phyloP scores from a whole-genome alignment of 2,329 filamentous ascomycete genomes.

The Achaetomium macrosporum region DNA sequence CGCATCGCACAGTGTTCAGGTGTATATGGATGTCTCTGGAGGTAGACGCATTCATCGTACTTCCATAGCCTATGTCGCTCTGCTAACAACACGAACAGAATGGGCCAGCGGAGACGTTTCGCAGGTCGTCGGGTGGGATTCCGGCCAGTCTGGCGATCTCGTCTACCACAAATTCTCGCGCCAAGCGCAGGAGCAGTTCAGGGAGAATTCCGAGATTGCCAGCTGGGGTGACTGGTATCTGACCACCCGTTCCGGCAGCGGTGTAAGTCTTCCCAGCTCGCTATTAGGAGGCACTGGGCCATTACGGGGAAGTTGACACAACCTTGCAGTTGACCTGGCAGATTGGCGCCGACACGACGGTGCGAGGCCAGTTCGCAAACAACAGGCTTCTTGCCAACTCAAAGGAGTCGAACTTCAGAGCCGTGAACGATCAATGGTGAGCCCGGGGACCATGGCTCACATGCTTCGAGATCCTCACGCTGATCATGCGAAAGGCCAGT shows the following conservation, averaged over 20 bases:
- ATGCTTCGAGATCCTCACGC: too few species aligned
- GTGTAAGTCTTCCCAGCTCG: slow-evolving; percentile 31
- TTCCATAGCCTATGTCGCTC: slow-evolving; percentile 1
- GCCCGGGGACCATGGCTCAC: slow-evolving; percentile 1
- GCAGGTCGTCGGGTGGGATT: slow-evolving; percentile 57
- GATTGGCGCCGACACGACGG: slow-evolving; percentile 58
- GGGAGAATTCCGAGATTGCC: slow-evolving; percentile 62
- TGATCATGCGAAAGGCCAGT: slow-evolving; percentile 52
- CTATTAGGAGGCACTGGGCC: neutral
- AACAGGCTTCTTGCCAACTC: slow-evolving; percentile 58
- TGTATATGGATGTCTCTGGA: slow-evolving; percentile 68
- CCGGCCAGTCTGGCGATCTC: slow-evolving; percentile 43
- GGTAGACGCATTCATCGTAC: slow-evolving; percentile 38
- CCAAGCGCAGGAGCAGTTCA: slow-evolving; percentile 57
- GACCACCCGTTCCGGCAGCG: slow-evolving; percentile 52
- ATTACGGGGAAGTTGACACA: neutral
- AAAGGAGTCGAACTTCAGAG: slow-evolving; percentile 59
- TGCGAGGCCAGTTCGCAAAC: slow-evolving; percentile 61
- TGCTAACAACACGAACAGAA: slow-evolving; percentile 42
- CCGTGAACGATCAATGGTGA: slow-evolving; percentile 57
- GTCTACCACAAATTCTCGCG: slow-evolving; percentile 60
- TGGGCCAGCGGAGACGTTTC: slow-evolving; percentile 61
- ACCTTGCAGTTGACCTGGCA: slow-evolving; percentile 56
- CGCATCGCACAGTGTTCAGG: slow-evolving; percentile 54
- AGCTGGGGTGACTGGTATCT: slow-evolving; percentile 82